Conservation (phyloP, 129 eudicot genomes). For the Apium graveolens region DNA sequence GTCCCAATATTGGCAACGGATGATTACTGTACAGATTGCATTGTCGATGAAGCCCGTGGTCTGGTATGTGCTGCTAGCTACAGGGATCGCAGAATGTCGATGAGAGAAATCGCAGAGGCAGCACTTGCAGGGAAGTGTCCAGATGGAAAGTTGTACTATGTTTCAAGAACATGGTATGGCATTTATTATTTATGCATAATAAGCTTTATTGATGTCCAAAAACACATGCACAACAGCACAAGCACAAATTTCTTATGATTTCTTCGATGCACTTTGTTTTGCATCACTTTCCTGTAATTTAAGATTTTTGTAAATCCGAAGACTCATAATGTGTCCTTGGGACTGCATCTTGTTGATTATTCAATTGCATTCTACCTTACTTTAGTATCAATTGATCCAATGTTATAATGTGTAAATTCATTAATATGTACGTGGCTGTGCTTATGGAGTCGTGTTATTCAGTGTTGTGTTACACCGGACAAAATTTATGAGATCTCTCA, state of each 20-base stretch:
- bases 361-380: background rate
- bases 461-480: background rate
- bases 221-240: background rate
- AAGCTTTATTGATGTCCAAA: background rate
- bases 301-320: background rate
- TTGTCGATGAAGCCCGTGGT: slow-evolving; percentile 49
- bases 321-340: background rate
- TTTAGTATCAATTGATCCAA: background rate
- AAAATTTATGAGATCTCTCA: background rate
- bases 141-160: slow-evolving; percentile 59
- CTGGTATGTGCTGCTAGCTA: slow-evolving; percentile 69
- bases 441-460: background rate
- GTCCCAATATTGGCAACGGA: slow-evolving; percentile 66
- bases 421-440: background rate
- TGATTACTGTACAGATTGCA: slow-evolving; percentile 68
- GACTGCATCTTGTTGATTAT: background rate
- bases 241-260: background rate
- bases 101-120: slow-evolving; percentile 88
- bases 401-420: background rate
- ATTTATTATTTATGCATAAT: background rate
- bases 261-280: background rate
- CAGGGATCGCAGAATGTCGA: slow-evolving; percentile 54
- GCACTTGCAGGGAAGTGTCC: slow-evolving; percentile 72
- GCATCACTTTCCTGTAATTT: background rate
- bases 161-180: slow-evolving; percentile 79